phyloP scores from a whole-genome alignment of 331 rosid species.

The Telfairia occidentalis region DNA sequence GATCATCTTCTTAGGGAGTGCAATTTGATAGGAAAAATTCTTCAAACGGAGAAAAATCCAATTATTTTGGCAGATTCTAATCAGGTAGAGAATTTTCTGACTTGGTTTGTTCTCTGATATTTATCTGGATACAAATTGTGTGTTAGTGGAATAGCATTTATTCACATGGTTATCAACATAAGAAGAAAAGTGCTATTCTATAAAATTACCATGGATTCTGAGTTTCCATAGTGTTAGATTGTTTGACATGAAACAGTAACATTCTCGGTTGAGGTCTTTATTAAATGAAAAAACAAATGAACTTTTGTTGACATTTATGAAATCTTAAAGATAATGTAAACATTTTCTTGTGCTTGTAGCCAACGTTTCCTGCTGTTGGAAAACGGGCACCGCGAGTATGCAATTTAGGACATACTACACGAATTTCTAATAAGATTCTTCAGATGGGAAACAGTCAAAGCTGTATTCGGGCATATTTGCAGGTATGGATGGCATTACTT shows the following conservation, averaged over 20 bases:
- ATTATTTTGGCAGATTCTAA: slow-evolving; percentile 39
- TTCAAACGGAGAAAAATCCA: slow-evolving; percentile 60
- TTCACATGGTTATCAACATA: not conserved
- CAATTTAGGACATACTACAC: slow-evolving; percentile 78
- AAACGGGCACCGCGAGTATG: slow-evolving; percentile 65
- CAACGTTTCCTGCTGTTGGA: slow-evolving; percentile 55
- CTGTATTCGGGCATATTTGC: slow-evolving; percentile 49
- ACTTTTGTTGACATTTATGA: not conserved
- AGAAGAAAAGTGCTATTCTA: not conserved
- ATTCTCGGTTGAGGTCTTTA: not conserved
- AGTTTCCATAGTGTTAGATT: not conserved
- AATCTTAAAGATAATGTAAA: slow-evolving; percentile 11
- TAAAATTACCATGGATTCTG: not conserved
- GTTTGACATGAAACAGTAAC: not conserved
- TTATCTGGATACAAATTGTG: slow-evolving; percentile 2
- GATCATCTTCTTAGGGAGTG: slow-evolving; percentile 78
- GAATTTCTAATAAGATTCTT: slow-evolving; percentile 63
- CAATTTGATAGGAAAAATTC: slow-evolving; percentile 65
- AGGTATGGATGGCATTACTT: slow-evolving; percentile 32
- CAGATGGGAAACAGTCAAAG: slow-evolving; percentile 58
- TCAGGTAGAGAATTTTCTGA: slow-evolving; percentile 40
- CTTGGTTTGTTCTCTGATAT: not conserved
- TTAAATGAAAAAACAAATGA: slow-evolving; percentile 1
- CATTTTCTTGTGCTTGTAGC: slow-evolving; percentile 43
- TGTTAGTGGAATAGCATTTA: not conserved